Percentiles rank a stretch among this genome's conserved stretches.
Conservation (phyloP, 345 rosid species). For the thale cress (Arabidopsis thaliana) region DNA sequence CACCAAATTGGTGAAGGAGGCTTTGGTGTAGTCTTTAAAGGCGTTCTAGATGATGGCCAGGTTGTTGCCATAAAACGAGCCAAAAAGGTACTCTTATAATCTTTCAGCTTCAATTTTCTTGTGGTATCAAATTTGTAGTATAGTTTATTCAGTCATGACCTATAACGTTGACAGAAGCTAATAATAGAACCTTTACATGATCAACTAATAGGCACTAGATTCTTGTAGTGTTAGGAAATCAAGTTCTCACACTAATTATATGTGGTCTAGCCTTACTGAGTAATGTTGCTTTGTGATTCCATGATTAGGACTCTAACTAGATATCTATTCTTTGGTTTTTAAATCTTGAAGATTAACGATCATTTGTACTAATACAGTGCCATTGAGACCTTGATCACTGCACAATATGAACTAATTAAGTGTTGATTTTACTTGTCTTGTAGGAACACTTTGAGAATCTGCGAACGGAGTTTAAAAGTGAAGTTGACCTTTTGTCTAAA, state of each 20-base stretch:
- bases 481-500: constrained; percentile 90
- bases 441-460: constrained; percentile 78
- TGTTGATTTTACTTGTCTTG: constrained; percentile 25
- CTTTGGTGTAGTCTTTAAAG: constrained; percentile 89
- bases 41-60: constrained; percentile 67
- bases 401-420: neutral
- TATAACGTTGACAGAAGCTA: neutral
- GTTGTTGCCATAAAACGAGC: constrained; percentile 96
- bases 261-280: constrained; percentile 11
- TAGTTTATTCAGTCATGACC: neutral
- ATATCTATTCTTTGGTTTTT: neutral
- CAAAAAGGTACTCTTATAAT: constrained; percentile 63
- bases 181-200: neutral
- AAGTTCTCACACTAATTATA: constrained; percentile 2
- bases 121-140: neutral
- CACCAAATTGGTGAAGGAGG: constrained; percentile 91
- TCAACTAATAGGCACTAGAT: neutral
- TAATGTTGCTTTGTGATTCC: constrained; percentile 13
- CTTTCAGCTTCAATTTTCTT: constrained; percentile 13
- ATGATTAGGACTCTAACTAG: constrained; percentile 18
- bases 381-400: constrained; percentile 8
- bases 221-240: constrained; percentile 4
- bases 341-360: constrained; percentile 7
- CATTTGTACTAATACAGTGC: constrained; percentile 1
- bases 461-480: constrained; percentile 85